Conservation (phyloP, 2,329 filamentous ascomycete genomes). For the Aspergillus chevalieri region DNA sequence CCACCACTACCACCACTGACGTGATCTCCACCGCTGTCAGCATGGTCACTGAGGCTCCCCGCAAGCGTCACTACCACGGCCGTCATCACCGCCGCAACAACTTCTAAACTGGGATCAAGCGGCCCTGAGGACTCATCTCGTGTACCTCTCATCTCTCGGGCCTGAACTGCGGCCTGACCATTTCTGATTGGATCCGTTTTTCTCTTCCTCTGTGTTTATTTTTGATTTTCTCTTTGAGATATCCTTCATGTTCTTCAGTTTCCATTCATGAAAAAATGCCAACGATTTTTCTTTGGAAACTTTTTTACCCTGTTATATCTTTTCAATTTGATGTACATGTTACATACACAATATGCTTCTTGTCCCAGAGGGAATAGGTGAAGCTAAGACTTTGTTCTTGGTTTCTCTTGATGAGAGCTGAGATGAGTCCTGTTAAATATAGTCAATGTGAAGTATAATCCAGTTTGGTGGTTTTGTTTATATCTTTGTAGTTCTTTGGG, state of each 20-base stretch:
- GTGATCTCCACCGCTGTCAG: not conserved
- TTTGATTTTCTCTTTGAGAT: not conserved
- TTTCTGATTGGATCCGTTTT: not conserved
- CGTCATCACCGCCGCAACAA: not conserved
- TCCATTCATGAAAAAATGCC: not conserved
- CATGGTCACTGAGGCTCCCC: not conserved
- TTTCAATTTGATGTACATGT: constrained; percentile 11
- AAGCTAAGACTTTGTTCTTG: constrained; percentile 5
- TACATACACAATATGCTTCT: constrained; percentile 6
- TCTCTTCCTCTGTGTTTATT: not conserved
- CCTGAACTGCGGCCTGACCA: not conserved
- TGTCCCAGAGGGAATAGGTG: constrained; percentile 10
- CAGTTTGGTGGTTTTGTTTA: not conserved
- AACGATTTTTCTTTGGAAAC: not conserved
- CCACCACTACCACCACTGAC: not conserved
- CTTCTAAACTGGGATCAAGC: not conserved
- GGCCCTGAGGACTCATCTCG: not conserved
- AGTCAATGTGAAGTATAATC: constrained; percentile 7
- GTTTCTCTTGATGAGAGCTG: constrained; percentile 10
- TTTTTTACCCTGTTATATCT: constrained; percentile 2
- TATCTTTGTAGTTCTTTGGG: not conserved
- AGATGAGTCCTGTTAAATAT: constrained; percentile 10
- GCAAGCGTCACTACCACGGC: constrained; percentile 1
- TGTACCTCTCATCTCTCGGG: not conserved
- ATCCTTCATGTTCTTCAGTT: not conserved